Evolutionary conservation across 768 basidiomycete species (phyloP).

Genomic region (Dioszegia crocea): DNA sequence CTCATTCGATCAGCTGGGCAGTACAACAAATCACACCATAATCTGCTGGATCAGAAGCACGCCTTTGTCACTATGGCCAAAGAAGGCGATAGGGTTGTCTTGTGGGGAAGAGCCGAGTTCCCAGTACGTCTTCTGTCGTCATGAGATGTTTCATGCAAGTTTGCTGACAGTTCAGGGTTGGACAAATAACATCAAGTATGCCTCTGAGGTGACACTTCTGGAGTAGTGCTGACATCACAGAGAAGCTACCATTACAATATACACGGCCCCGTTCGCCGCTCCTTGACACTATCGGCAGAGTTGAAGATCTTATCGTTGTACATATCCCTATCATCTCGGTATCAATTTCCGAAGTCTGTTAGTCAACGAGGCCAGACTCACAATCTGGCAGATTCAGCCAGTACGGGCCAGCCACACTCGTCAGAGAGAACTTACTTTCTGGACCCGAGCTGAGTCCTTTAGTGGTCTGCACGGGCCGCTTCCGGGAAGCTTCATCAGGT

Average conservation of each 20-base stretch:
- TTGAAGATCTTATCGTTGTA: no score
- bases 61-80: conserved; percentile 16
- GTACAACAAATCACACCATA: conserved; percentile 31
- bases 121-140: conserved; percentile 22
- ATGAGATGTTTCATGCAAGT: neutral
- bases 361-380: no score
- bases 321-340: no score
- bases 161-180: conserved; percentile 23
- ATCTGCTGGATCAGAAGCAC: conserved; percentile 17
- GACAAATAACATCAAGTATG: conserved; percentile 28
- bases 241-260: conserved; percentile 28
- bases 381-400: no score
- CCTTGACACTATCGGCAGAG: neutral
- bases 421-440: no score
- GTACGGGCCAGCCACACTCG: no score
- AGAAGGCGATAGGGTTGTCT: conserved; percentile 34
- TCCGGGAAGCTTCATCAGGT: no score
- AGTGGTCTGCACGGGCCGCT: no score
- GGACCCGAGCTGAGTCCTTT: no score
- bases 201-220: neutral
- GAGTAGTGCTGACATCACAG: conserved; percentile 4
- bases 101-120: conserved; percentile 38
- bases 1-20: conserved; percentile 35
- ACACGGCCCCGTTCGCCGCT: conserved; percentile 23
- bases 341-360: no score